These are phyloP conservation scores for Amoeboaphelidium protococcarum DNA, from an alignment of 371 early-diverging fungal genomes.

Conservation along the genomic window DNA sequence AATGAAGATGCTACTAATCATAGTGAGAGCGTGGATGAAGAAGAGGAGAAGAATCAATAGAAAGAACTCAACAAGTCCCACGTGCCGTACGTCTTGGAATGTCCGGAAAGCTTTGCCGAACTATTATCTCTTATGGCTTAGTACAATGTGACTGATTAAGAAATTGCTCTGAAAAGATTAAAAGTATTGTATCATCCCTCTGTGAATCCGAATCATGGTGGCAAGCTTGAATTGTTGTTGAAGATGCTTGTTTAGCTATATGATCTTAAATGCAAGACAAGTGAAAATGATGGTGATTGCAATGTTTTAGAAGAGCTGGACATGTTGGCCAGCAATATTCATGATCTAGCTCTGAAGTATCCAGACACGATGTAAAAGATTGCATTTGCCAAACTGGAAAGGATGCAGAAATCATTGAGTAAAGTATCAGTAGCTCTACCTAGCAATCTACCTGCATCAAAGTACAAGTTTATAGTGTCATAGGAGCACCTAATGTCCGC, in stretches of 20 bases:
- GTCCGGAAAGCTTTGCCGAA: conserved; percentile 35
- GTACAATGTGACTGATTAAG: conserved; percentile 26
- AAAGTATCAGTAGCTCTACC: too few species aligned
- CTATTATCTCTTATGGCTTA: conserved; percentile 27
- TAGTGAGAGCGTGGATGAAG: conserved; percentile 3
- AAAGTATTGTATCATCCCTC: conserved; percentile 51
- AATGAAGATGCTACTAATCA: conserved; percentile 12
- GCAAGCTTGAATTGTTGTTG: conserved; percentile 20
- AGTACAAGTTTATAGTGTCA: too few species aligned
- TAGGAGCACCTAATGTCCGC: too few species aligned
- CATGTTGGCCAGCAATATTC: conserved; percentile 20
- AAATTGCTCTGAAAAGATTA: conserved; percentile 33
- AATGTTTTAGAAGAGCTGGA: conserved; percentile 19
- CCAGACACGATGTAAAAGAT: conserved; percentile 14
- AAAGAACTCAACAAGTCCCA: conserved; percentile 1
- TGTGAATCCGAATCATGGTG: conserved; percentile 42
- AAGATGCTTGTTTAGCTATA: conserved; percentile 7
- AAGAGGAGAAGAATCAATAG: not conserved
- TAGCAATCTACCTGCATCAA: too few species aligned
- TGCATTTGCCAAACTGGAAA: conserved; percentile 15
- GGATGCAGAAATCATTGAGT: too few species aligned
- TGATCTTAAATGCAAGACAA: too few species aligned
- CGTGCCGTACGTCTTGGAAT: not conserved
- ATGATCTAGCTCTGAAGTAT: conserved; percentile 23
- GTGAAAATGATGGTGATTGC: conserved; percentile 16